Evolutionary conservation across 371 early-diverging fungal species (phyloP).

Genomic region (Syncephalastrum racemosum): DNA sequence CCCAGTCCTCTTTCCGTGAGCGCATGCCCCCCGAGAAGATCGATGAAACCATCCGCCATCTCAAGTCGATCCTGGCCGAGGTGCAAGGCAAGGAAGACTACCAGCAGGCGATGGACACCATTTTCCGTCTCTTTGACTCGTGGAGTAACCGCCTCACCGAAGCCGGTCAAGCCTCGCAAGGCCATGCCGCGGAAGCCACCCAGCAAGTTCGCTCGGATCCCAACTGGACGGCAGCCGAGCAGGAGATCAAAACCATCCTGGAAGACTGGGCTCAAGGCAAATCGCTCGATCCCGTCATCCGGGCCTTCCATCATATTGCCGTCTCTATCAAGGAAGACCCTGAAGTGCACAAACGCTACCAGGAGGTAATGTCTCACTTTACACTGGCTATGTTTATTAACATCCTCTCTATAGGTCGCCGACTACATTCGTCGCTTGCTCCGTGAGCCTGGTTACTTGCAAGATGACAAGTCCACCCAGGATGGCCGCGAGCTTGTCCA

Average conservation of each 20-base stretch:
- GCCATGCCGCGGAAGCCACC: conserved; percentile 7
- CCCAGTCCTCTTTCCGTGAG: conserved; percentile 12
- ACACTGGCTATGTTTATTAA: neutral
- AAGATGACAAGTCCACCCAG: conserved; percentile 21
- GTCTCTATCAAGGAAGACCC: conserved; percentile 30
- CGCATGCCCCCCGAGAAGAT: conserved; percentile 46
- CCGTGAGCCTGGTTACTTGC: conserved; percentile 30
- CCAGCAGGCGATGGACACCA: conserved; percentile 46
- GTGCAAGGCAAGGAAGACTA: conserved; percentile 54
- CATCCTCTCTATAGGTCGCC: conserved; percentile 4
- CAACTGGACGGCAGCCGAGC: conserved; percentile 31
- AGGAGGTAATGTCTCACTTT: conserved; percentile 14
- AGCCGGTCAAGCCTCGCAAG: neutral
- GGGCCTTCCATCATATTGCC: conserved; percentile 30
- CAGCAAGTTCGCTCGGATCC: conserved; percentile 22
- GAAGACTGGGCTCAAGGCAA: conserved; percentile 59
- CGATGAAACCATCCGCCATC: conserved; percentile 40
- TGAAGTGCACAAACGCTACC: conserved; percentile 32
- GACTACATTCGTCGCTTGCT: conserved; percentile 24
- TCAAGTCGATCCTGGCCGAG: conserved; percentile 42
- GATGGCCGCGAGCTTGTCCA: conserved; percentile 34
- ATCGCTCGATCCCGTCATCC: conserved; percentile 43
- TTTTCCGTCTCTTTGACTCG: conserved; percentile 33
- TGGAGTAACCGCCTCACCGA: conserved; percentile 38
- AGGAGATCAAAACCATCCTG: conserved; percentile 50